phyloP scores from a whole-genome alignment of 2,329 filamentous ascomycete genomes.

The Cladosporium phlei region DNA sequence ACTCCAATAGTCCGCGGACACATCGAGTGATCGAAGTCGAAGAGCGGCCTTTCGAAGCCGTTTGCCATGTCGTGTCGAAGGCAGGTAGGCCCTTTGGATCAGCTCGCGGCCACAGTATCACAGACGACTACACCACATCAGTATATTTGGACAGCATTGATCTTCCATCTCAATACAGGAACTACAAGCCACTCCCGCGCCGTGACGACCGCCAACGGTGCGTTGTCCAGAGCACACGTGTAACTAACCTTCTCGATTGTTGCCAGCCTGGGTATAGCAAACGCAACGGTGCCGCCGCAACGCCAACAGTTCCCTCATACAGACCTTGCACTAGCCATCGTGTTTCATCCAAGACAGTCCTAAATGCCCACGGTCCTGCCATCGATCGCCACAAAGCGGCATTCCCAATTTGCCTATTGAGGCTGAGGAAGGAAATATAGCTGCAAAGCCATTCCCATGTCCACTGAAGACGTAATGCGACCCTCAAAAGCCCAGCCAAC shows the following conservation, averaged over 20 bases:
- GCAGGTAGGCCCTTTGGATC: no score
- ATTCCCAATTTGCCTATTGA: slow-evolving; percentile 2
- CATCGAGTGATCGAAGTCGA: no score
- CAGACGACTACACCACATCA: no score
- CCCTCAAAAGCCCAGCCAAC: not conserved
- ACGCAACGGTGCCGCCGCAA: slow-evolving; percentile 6
- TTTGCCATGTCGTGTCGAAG: no score
- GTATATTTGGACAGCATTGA: no score
- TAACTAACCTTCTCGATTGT: not conserved
- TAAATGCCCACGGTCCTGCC: slow-evolving; percentile 1
- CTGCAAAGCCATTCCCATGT: not conserved
- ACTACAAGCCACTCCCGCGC: not conserved
- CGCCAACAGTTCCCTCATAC: not conserved
- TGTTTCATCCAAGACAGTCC: slow-evolving; percentile 1
- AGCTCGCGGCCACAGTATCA: no score
- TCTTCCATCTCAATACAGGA: no score
- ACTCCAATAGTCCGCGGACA: slow-evolving; percentile 2
- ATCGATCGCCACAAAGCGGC: not conserved
- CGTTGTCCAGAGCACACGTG: slow-evolving; percentile 11
- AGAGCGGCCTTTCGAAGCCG: no score
- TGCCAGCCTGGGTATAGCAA: not conserved
- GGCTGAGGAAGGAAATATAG: slow-evolving; percentile 5
- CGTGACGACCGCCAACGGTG: slow-evolving; percentile 10
- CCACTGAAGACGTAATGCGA: not conserved
- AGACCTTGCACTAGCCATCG: slow-evolving; percentile 8